Base-by-base conservation (phyloP, 257 asterid genomes). In the Gardenia jasminoides region DNA sequence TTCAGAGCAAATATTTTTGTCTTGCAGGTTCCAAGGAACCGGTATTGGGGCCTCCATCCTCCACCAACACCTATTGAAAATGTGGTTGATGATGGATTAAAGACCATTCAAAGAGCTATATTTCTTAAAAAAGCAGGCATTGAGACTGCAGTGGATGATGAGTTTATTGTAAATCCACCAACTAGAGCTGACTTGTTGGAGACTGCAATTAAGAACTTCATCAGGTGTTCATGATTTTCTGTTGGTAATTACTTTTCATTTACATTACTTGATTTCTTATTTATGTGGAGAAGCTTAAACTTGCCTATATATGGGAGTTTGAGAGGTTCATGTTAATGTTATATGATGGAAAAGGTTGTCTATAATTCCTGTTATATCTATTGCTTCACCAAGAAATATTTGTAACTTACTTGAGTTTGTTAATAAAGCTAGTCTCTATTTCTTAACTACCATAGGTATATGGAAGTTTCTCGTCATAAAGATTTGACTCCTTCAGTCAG, bases 41-140 rank as follows among this genome's bases (percentile, higher is more conserved):
- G 99, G 47, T 96, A 96, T 84, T 96, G 99, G 99, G 97, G 98
- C 28, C 86, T 96, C 90, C 99, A 96, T 86, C 98, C 98, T 88
- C 99, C 98, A 82, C 99, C 99, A 65, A 80, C 85, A 78, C 96
- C 87, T 79, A 97, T 96, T 77, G 98, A 96, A 86, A 90, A 87
- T 83, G 96, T 96, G 67, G 87, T 96, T 79, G 99, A 96, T 78
- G 93, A 93, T 83, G 97, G 99, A 76, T 80, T 96, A 85, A 82
- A 87, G 80, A 87, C 91, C 76, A 87, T 92, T 75, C 98, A 96
- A 81, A 93, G 93, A 89, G 97, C 97, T 80, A 88, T 87, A 81
- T 96, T 92, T 87, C 96, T 96, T 48, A 92, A 88, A 84, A 96
- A 92, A 84, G 97, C 98, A 72, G 99, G 98, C 54, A 85, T 96